Percentiles rank a stretch among this genome's conserved stretches.
Conservation (phyloP, 73 alveolate species). For the Paramecium primaurelia region DNA sequence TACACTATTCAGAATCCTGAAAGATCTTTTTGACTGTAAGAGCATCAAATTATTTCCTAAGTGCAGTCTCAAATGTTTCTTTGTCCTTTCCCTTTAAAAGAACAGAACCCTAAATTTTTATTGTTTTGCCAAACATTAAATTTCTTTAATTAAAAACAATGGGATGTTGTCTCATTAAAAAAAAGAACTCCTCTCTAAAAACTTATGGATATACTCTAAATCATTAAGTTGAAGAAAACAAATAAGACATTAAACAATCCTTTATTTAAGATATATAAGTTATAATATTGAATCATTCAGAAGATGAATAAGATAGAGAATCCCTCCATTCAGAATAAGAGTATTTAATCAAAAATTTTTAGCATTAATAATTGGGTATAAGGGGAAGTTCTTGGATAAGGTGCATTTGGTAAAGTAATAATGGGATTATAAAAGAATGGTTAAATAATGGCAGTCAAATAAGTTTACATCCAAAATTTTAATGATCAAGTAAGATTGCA, state of each 20-base stretch:
- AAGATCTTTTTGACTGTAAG: not conserved
- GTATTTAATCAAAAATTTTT: not conserved
- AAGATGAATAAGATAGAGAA: not conserved
- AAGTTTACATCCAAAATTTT: constrained; percentile 52
- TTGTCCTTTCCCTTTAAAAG: constrained; percentile 1
- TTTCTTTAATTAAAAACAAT: not conserved
- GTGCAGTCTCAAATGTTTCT: not conserved
- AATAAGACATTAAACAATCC: not conserved
- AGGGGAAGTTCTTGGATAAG: constrained; percentile 87
- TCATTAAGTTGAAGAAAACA: not conserved
- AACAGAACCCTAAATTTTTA: constrained; percentile 1
- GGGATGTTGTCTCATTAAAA: not conserved
- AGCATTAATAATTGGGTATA: not conserved
- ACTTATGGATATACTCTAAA: not conserved
- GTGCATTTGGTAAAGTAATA: constrained; percentile 93
- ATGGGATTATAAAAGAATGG: constrained; percentile 75
- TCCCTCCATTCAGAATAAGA: not conserved
- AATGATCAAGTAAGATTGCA: constrained; percentile 55
- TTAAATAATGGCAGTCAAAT: constrained; percentile 67
- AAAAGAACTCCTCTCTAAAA: not conserved
- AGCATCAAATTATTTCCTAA: constrained; percentile 21
- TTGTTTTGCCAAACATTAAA: constrained; percentile 23
- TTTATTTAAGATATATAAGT: not conserved
- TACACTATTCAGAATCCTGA: constrained; percentile 5
- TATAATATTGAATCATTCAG: not conserved